Base-by-base conservation (phyloP, 139 green algal genomes). In the Coelastrella sp. region DNA sequence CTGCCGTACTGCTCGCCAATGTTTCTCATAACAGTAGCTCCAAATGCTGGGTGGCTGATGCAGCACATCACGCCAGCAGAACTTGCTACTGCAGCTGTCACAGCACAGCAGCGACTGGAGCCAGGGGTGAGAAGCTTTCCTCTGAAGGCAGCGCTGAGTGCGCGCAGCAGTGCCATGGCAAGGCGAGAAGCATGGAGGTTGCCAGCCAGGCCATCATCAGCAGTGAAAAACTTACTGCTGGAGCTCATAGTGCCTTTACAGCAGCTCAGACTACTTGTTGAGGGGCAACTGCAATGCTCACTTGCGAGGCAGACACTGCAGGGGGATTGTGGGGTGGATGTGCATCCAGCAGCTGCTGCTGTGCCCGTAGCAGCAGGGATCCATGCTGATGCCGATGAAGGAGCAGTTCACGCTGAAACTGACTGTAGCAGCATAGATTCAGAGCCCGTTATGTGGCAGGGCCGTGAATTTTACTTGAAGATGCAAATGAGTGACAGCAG, bases 161-260 rank as follows among this genome's bases (percentile, higher is more conserved):
- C 78, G 59, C 35, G 79, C 79, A 14, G 59, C 57, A 84, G 79
- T 22, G 57, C 8, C 4, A 57, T 84, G 58, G 79, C 56, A 49
- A 57, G 19, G n/a, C 56, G 24, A 17, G 35, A 61, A n/a, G 57
- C 57, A 6, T 84, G 79, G 79, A 57, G 27, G 57, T 56, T 84
- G 79, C 79, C 79, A 24, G 59, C 79, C 8, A 15, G 79, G 79
- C 79, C 79, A 56, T 20, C 79, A 17, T 84, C 79, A 66, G 56
- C 56, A 56, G 79, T 72, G 79, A 22, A 56, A 15, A 70, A 19
- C 5, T 17, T 70, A 56, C 14, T 66, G 79, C 56, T 84, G 19
- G 56, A 84, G 20, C 17, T 59, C 14, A 15, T 24, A 61, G 57
- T 84, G 79, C 56, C 81, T 12, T 7, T 86, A 25, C 19, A 68